A percentile compares a stretch with the other conserved stretches of the same genome.
Evolutionary conservation across 1,284 basidiomycete genomes (phyloP).

Genomic region (Marasmius oreades): DNA sequence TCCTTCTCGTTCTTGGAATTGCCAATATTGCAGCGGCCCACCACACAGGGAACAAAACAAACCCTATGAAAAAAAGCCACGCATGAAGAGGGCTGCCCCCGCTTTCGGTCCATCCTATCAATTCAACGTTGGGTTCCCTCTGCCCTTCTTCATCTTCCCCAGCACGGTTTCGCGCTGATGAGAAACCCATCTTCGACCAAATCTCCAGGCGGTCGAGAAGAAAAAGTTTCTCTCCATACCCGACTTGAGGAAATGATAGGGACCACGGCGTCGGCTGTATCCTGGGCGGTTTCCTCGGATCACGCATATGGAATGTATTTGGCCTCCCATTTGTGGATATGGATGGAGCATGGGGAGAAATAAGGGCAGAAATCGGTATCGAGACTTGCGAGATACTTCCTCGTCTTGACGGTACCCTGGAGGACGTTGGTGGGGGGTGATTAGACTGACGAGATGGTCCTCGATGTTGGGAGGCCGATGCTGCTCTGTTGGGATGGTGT

Average conservation of each 20-base stretch:
- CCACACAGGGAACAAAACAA: conserved; percentile 73
- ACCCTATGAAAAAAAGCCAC: conserved; percentile 75
- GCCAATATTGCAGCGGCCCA: conserved; percentile 64
- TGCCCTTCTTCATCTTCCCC: conserved; percentile 4
- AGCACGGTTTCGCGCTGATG: neutral
- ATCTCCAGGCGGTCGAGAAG: conserved; percentile 4
- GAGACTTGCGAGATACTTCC: conserved; percentile 57
- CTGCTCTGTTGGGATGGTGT: conserved; percentile 23
- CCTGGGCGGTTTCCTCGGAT: conserved; percentile 63
- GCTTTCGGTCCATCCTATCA: conserved; percentile 45
- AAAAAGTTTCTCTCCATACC: conserved; percentile 17
- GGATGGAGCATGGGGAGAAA: conserved; percentile 74
- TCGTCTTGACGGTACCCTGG: conserved; percentile 18
- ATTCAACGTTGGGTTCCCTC: conserved; percentile 24
- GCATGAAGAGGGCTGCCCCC: conserved; percentile 65
- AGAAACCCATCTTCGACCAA: neutral
- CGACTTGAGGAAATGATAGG: conserved; percentile 38
- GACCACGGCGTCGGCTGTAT: conserved; percentile 58
- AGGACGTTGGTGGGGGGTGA: neutral
- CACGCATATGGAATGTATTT: conserved; percentile 70
- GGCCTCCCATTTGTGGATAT: conserved; percentile 39
- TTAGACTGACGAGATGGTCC: neutral
- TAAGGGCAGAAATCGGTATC: conserved; percentile 72
- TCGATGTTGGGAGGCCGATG: conserved; percentile 11
- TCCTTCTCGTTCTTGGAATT: conserved; percentile 57